A percentile compares a stretch with the other conserved stretches of the same genome.
These are phyloP conservation scores for Mesostigma viride DNA, from an alignment of 139 green algal genomes.

Conservation along the genomic window DNA sequence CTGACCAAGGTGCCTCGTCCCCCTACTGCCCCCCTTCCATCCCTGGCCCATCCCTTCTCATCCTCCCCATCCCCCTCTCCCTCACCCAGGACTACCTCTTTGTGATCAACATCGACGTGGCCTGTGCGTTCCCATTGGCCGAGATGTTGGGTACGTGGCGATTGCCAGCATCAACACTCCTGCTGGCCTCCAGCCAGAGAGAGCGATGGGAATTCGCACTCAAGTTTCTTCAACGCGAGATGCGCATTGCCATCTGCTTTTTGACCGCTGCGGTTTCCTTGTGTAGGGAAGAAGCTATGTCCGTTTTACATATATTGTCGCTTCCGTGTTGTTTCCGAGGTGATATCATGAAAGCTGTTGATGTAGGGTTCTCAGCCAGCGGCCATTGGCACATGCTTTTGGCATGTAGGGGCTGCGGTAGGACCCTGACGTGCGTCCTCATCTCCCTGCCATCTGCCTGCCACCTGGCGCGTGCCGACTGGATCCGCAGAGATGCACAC, in stretches of 20 bases:
- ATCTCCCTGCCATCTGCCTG: too few relatives aligned
- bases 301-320: slow-evolving; percentile 1
- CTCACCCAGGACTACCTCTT: slow-evolving; percentile 26
- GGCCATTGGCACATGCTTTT: too few relatives aligned
- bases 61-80: neutral
- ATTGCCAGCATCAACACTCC: neutral
- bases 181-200: neutral
- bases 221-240: neutral
- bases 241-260: too few relatives aligned
- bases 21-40: too few relatives aligned
- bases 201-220: neutral
- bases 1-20: too few relatives aligned
- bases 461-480: too few relatives aligned
- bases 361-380: too few relatives aligned
- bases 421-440: too few relatives aligned
- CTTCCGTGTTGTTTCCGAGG: neutral
- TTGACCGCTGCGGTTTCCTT: neutral
- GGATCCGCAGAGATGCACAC: too few relatives aligned
- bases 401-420: too few relatives aligned
- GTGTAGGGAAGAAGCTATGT: neutral
- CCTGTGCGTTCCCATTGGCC: slow-evolving; percentile 33
- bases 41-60: neutral
- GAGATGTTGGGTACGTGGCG: slow-evolving; percentile 28
- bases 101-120: slow-evolving; percentile 40
- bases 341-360: too few relatives aligned